Evolutionary conservation across 2,329 filamentous ascomycete genomes (phyloP).

Genomic region (Annulohypoxylon truncatum): DNA sequence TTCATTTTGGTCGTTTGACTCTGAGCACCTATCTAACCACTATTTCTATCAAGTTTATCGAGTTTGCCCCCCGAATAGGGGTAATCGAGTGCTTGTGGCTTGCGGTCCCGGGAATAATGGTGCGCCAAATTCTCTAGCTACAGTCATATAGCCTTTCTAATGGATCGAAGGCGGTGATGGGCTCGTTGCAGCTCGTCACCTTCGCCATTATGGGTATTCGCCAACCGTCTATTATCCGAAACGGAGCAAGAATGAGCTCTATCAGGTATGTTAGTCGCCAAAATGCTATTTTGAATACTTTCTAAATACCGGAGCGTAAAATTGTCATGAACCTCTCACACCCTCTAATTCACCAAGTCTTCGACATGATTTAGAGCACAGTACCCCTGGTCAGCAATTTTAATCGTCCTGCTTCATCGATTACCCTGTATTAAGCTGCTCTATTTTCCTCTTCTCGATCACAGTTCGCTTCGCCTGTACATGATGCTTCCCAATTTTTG

Average conservation of each 20-base stretch:
- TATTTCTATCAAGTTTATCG: constrained; percentile 72
- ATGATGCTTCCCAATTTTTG: constrained; percentile 43
- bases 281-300: constrained; percentile 33
- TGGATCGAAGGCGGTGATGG: constrained; percentile 82
- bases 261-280: constrained; percentile 68
- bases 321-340: background rate
- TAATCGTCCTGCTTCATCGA: background rate
- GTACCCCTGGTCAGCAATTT: background rate
- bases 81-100: constrained; percentile 82
- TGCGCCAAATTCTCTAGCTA: constrained; percentile 46
- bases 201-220: constrained; percentile 90
- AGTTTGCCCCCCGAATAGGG: constrained; percentile 79
- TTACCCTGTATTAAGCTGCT: background rate
- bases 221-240: constrained; percentile 95
- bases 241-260: constrained; percentile 88
- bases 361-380: background rate
- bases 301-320: background rate
- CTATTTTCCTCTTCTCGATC: background rate
- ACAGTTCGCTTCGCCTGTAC: constrained; percentile 11
- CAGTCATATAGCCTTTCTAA: constrained; percentile 31
- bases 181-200: constrained; percentile 90
- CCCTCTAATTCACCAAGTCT: constrained; percentile 1
- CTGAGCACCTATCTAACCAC: constrained; percentile 15
- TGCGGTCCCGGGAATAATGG: constrained; percentile 86
- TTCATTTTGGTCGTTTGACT: background rate